These are phyloP conservation scores for Cutaneotrichosporon sp. DNA, from an alignment of 1,284 basidiomycete genomes.

Conservation along the genomic window DNA sequence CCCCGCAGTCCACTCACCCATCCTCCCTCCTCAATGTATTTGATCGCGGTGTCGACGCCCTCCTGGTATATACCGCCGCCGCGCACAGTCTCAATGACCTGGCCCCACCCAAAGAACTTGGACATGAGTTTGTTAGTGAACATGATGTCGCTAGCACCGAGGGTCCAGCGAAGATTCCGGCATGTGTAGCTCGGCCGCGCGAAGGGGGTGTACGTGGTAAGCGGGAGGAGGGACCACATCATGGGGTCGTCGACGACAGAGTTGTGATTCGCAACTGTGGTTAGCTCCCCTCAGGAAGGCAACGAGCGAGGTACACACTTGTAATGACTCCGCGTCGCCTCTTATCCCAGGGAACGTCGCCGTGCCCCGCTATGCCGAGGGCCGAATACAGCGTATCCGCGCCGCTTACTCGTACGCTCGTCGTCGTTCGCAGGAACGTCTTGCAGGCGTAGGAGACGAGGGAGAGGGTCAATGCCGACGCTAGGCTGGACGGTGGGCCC, in stretches of 20 bases:
- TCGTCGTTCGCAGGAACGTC: conserved; percentile 64
- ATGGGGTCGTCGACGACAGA: conserved; percentile 58
- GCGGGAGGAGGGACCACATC: conserved; percentile 75
- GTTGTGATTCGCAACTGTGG: conserved; percentile 81
- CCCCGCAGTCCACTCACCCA: conserved; percentile 62
- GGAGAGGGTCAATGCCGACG: conserved; percentile 37
- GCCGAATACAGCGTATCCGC: conserved; percentile 61
- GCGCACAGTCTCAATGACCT: conserved; percentile 88
- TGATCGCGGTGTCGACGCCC: conserved; percentile 75
- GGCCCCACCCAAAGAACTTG: conserved; percentile 80
- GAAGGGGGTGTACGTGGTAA: conserved; percentile 56
- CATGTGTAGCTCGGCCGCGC: conserved; percentile 34
- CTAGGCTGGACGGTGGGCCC: conserved; percentile 19
- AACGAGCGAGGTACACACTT: conserved; percentile 53
- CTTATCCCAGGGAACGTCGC: conserved; percentile 32
- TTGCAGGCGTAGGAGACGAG: conserved; percentile 66
- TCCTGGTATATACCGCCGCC: conserved; percentile 85
- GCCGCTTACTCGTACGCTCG: conserved; percentile 62
- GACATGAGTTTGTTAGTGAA: conserved; percentile 85
- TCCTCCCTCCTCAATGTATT: conserved; percentile 69
- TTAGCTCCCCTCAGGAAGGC: too few species aligned
- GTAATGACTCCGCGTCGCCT: conserved; percentile 69
- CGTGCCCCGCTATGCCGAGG: conserved; percentile 50
- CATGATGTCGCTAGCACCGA: conserved; percentile 74
- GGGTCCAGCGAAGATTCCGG: conserved; percentile 44